Percentiles rank a stretch among this genome's conserved stretches.
Conservation (phyloP, 2,329 filamentous ascomycete genomes). For the Huntiella moniliformis region DNA sequence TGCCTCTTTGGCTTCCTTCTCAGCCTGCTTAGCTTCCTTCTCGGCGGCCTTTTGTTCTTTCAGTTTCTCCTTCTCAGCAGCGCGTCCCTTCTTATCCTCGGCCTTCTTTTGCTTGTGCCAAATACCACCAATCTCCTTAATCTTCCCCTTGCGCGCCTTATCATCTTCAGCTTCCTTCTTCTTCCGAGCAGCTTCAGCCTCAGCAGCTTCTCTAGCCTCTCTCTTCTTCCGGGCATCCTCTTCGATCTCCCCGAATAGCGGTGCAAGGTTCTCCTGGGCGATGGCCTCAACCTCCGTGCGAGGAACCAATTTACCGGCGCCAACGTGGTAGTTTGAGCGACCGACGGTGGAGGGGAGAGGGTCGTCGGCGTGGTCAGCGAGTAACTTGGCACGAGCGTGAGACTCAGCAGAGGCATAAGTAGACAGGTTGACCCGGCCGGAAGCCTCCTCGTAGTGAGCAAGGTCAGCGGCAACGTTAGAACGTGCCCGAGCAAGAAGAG, state of each 20-base stretch:
- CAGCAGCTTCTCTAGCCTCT: constrained; percentile 45
- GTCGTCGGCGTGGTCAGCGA: constrained; percentile 16
- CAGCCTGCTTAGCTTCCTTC: constrained; percentile 20
- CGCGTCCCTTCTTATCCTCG: constrained; percentile 37
- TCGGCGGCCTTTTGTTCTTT: constrained; percentile 29
- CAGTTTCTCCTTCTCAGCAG: constrained; percentile 30
- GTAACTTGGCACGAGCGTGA: not conserved
- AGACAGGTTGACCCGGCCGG: constrained; percentile 46
- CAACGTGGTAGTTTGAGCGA: constrained; percentile 4
- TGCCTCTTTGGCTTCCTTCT: constrained; percentile 2
- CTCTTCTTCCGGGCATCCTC: constrained; percentile 19
- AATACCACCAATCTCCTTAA: constrained; percentile 47
- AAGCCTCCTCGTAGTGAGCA: constrained; percentile 57
- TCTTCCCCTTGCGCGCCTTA: constrained; percentile 40
- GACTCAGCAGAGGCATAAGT: constrained; percentile 44
- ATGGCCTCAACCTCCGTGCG: constrained; percentile 4
- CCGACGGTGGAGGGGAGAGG: constrained; percentile 2
- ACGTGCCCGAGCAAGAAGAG: constrained; percentile 56
- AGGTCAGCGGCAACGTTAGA: constrained; percentile 69
- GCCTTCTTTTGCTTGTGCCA: constrained; percentile 42
- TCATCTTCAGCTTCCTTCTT: constrained; percentile 60
- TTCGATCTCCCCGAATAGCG: constrained; percentile 21
- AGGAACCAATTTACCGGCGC: constrained; percentile 5
- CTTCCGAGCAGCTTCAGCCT: constrained; percentile 64
- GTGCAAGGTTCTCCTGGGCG: constrained; percentile 18